Evolutionary conservation across 164 flowering plant species (phyloP).

Genomic region (Echeveria elegans): DNA sequence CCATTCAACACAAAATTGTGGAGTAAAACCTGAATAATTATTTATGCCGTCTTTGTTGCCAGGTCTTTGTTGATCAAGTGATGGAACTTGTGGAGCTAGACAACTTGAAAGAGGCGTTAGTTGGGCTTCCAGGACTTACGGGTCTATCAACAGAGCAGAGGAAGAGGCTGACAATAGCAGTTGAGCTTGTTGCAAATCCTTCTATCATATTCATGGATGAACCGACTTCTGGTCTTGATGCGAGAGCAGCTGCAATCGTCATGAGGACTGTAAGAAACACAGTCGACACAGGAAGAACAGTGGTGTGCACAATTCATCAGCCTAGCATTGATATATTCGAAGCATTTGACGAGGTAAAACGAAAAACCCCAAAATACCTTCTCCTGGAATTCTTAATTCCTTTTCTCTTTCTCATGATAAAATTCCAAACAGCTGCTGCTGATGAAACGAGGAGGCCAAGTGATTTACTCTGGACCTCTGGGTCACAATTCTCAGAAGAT

Average conservation of each 20-base stretch:
- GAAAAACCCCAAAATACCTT: not conserved
- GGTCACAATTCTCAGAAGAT: conserved; percentile 72
- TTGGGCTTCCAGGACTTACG: conserved; percentile 81
- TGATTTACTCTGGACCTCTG: conserved; percentile 79
- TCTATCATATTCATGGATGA: conserved; percentile 98
- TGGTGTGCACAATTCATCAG: conserved; percentile 95
- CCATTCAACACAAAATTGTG: not conserved
- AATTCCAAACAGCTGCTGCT: conserved; percentile 43
- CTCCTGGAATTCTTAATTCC: not conserved
- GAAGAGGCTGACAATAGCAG: conserved; percentile 89
- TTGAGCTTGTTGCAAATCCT: conserved; percentile 96
- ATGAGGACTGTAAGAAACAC: conserved; percentile 96
- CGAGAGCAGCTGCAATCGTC: conserved; percentile 96
- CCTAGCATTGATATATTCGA: conserved; percentile 97
- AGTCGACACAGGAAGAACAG: conserved; percentile 94
- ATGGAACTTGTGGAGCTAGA: conserved; percentile 88
- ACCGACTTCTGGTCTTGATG: conserved; percentile 97
- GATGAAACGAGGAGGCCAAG: conserved; percentile 96
- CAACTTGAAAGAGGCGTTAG: conserved; percentile 66
- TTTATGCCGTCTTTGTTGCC: not conserved
- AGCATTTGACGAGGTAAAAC: conserved; percentile 81
- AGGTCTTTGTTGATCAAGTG: conserved; percentile 86
- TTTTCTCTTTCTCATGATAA: not conserved
- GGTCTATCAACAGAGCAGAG: conserved; percentile 96
- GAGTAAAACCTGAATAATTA: not conserved